A percentile compares a stretch with the other conserved stretches of the same genome.
Evolutionary conservation across 352 stramenopile genomes (phyloP).

Genomic region (Aphanomyces euteiches): DNA sequence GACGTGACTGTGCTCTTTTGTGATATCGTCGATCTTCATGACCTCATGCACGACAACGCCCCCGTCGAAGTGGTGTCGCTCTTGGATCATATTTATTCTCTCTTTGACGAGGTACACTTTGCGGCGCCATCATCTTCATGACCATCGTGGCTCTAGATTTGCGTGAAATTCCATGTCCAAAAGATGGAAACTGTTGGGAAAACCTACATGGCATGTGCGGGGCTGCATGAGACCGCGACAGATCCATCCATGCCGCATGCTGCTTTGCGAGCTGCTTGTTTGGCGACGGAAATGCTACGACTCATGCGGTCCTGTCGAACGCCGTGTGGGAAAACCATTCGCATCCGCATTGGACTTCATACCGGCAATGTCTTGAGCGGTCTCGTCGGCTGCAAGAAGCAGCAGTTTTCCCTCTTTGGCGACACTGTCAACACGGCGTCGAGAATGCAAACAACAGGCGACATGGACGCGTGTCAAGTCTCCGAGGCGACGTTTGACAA

Average conservation of each 20-base stretch:
- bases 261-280: constrained; percentile 63
- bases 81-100: constrained; percentile 86
- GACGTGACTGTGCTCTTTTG: constrained; percentile 86
- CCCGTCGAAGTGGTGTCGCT: constrained; percentile 77
- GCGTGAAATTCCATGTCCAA: constrained; percentile 83
- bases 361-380: constrained; percentile 83
- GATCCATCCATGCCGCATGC: constrained; percentile 19
- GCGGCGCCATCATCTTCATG: background rate
- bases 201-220: constrained; percentile 88
- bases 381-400: constrained; percentile 89
- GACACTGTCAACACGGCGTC: constrained; percentile 89
- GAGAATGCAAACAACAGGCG: constrained; percentile 86
- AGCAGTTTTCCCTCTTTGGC: constrained; percentile 91
- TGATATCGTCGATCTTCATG: constrained; percentile 76
- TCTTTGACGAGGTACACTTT: constrained; percentile 68
- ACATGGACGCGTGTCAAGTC: constrained; percentile 70
- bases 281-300: constrained; percentile 71
- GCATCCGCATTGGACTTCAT: constrained; percentile 88
- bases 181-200: constrained; percentile 94
- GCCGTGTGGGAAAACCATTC: constrained; percentile 71
- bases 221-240: constrained; percentile 51
- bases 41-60: constrained; percentile 68
- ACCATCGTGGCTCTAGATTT: constrained; percentile 45
- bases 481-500: constrained; percentile 80
- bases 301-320: constrained; percentile 65